phyloP scores from a whole-genome alignment of 2,329 filamentous ascomycete species.

The Sporothrix brasiliensis region DNA sequence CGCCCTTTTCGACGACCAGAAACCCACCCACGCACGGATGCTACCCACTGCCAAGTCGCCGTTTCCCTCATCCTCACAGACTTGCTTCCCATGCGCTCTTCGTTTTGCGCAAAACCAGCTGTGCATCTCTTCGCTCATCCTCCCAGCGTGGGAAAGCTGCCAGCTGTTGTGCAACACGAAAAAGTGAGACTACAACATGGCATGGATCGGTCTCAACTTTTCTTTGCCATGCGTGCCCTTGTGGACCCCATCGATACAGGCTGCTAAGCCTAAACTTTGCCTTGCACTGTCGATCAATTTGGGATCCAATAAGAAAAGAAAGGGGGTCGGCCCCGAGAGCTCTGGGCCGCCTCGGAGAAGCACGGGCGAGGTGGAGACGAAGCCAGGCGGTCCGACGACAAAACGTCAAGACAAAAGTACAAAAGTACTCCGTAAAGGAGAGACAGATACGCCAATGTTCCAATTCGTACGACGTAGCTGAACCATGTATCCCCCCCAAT shows the following conservation, averaged over 20 bases:
- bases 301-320: not conserved
- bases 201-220: not conserved
- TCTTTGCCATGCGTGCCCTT: not conserved
- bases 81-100: not conserved
- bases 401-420: not conserved
- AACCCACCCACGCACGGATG: not conserved
- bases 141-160: no score
- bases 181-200: not conserved
- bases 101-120: not conserved
- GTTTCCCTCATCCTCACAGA: not conserved
- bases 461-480: not conserved
- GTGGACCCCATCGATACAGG: not conserved
- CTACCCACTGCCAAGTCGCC: not conserved
- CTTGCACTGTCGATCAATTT: not conserved
- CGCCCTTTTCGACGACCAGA: not conserved
- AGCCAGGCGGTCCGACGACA: not conserved
- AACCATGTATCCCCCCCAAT: not conserved
- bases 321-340: not conserved
- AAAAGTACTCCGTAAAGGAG: not conserved
- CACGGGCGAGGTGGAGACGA: conserved; percentile 7
- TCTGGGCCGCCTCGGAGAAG: conserved; percentile 1
- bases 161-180: not conserved
- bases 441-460: not conserved
- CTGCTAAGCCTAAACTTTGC: not conserved
- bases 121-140: no score